phyloP scores from a whole-genome alignment of 768 basidiomycete genomes.

The Kwoniella shandongensis region DNA sequence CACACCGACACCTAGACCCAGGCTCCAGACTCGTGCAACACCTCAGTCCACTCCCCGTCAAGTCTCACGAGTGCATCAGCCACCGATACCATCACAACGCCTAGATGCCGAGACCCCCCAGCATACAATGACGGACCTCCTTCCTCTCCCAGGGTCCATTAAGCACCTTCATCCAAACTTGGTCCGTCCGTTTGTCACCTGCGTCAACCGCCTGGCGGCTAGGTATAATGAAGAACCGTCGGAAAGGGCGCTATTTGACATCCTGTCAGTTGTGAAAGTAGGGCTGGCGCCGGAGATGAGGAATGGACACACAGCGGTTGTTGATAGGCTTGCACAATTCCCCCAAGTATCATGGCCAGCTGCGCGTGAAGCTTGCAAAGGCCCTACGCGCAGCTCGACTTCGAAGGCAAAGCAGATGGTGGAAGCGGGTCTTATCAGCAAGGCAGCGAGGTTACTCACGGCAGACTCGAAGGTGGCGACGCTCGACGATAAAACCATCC shows the following conservation, averaged over 20 bases:
- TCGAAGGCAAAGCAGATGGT: not conserved
- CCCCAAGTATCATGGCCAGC: not conserved
- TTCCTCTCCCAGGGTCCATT: conserved; percentile 1
- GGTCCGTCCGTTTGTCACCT: not conserved
- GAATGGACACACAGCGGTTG: not conserved
- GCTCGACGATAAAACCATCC: conserved; percentile 1
- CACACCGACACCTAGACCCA: no score
- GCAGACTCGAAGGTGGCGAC: not conserved
- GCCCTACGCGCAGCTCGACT: not conserved
- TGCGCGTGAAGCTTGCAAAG: not conserved
- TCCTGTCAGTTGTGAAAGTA: conserved; percentile 4
- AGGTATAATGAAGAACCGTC: not conserved
- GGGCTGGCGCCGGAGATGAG: conserved; percentile 2
- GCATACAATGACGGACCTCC: not conserved
- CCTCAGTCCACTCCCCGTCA: no score
- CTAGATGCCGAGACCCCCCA: no score
- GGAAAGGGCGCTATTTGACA: not conserved
- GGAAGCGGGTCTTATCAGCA: conserved; percentile 7
- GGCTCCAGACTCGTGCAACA: no score
- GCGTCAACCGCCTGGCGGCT: not conserved
- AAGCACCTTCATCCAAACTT: conserved; percentile 7
- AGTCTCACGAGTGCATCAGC: no score
- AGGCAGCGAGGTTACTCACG: conserved; percentile 6
- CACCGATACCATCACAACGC: no score
- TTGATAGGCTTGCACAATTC: not conserved